Evolutionary conservation across 495 filamentous ascomycete genomes (phyloP).

Genomic region (Xylaria cubensis): DNA sequence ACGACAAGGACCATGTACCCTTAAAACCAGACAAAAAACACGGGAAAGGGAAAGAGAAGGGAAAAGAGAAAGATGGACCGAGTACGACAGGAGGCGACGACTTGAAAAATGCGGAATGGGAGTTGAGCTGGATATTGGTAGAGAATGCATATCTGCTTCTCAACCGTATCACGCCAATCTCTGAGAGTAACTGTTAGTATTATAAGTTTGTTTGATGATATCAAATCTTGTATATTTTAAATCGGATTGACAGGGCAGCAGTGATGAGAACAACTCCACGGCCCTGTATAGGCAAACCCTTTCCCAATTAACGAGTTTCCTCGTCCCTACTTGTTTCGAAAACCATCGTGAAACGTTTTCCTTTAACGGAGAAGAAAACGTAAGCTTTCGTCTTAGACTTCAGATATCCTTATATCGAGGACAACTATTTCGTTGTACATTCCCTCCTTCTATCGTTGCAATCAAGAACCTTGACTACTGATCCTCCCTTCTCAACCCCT

Average conservation of each 20-base stretch:
- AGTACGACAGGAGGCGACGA: neutral
- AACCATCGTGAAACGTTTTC: neutral
- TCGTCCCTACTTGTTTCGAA: neutral
- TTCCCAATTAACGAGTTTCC: neutral
- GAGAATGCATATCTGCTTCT: constrained; percentile 16
- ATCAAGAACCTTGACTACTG: neutral
- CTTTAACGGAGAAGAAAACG: neutral
- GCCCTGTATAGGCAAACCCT: neutral
- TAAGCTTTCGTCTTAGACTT: neutral
- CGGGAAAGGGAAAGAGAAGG: neutral
- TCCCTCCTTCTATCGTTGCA: neutral
- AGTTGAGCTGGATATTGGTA: constrained; percentile 19
- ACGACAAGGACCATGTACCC: neutral
- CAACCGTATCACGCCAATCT: neutral
- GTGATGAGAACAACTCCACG: neutral
- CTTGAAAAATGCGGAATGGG: neutral
- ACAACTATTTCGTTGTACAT: neutral
- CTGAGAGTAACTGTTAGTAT: neutral
- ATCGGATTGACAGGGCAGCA: neutral
- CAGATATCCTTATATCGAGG: neutral
- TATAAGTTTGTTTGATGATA: neutral
- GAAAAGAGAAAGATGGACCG: no score
- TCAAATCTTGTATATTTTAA: neutral
- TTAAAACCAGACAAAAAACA: neutral
- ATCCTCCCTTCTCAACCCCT: neutral